These are phyloP conservation scores for Acer saccharum DNA, from an alignment of 345 rosid species.

Conservation along the genomic window DNA sequence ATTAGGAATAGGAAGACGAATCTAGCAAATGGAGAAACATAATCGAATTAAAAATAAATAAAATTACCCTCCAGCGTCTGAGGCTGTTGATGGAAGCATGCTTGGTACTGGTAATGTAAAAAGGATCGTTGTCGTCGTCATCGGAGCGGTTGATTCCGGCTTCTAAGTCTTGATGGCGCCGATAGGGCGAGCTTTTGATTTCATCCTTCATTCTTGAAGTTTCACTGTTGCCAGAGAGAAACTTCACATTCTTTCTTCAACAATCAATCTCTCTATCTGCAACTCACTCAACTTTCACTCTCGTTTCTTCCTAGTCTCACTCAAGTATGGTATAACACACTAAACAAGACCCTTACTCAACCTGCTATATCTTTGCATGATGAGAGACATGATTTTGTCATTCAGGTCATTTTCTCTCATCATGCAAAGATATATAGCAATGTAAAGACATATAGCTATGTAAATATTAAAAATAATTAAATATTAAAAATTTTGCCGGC, in stretches of 20 bases:
- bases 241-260: neutral
- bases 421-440: no score
- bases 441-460: fast-evolving
- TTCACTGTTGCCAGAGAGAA: constrained; percentile 50
- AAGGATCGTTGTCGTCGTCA: constrained; percentile 41
- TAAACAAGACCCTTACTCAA: no score
- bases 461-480: no score
- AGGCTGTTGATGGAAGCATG: constrained; percentile 64
- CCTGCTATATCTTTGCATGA: no score
- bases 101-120: constrained; percentile 70
- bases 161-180: constrained; percentile 49
- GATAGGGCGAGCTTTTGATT: constrained; percentile 38
- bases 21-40: neutral
- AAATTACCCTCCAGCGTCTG: constrained; percentile 82
- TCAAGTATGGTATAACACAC: no score
- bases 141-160: constrained; percentile 39
- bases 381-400: no score
- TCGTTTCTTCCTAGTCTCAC: no score
- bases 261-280: no score
- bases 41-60: neutral
- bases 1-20: neutral
- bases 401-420: no score
- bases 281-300: no score
- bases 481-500: no score
- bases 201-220: constrained; percentile 15